Conservation (phyloP, 164 flowering plant genomes). For the Sextonia rubra region DNA sequence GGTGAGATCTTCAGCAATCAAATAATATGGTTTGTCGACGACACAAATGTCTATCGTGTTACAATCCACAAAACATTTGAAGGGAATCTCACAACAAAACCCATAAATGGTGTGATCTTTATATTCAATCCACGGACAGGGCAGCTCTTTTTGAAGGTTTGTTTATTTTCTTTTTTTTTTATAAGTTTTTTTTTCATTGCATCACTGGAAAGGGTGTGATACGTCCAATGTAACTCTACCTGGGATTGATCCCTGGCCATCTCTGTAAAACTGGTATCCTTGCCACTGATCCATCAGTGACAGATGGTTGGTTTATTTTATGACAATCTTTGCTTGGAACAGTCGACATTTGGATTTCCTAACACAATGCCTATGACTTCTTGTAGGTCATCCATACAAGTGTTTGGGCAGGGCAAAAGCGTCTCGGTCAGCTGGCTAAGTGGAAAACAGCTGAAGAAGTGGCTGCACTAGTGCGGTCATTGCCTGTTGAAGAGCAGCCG, state of each 20-base stretch:
- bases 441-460: conserved; percentile 99
- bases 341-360: neutral
- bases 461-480: conserved; percentile 97
- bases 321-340: neutral
- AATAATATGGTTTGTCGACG: conserved; percentile 99
- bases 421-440: conserved; percentile 99
- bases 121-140: conserved; percentile 98
- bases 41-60: conserved; percentile 98
- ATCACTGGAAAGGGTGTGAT: no score
- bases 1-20: conserved; percentile 99
- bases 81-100: conserved; percentile 98
- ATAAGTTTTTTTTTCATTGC: no score
- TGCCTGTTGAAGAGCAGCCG: conserved; percentile 99
- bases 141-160: conserved; percentile 91
- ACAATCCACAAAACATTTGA: conserved; percentile 99
- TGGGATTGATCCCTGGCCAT: no score
- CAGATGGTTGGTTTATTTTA: neutral
- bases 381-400: conserved; percentile 96
- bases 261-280: no score
- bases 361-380: neutral
- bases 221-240: no score
- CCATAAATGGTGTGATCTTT: conserved; percentile 99
- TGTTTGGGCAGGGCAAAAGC: conserved; percentile 99
- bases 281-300: no score
- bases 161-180: neutral